Evolutionary conservation across 1,284 basidiomycete genomes (phyloP).

Genomic region (Ceratobasidium sp.): DNA sequence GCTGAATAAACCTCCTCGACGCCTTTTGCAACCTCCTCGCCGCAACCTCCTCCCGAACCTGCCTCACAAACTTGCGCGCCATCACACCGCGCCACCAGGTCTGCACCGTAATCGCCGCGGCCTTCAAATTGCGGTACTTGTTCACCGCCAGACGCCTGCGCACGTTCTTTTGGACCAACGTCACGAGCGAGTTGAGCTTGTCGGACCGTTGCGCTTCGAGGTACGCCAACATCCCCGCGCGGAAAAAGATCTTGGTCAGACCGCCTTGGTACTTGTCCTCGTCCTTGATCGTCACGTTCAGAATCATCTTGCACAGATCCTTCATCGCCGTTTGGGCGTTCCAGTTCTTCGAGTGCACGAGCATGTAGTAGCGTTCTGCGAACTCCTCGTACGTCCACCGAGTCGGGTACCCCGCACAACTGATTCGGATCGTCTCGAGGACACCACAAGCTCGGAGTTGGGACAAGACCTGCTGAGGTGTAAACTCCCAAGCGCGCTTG

Average conservation of each 20-base stretch:
- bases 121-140: constrained; percentile 81
- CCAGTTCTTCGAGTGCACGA: constrained; percentile 91
- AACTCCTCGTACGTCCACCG: constrained; percentile 99
- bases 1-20: constrained; percentile 80
- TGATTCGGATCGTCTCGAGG: constrained; percentile 98
- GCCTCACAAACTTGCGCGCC: constrained; percentile 80
- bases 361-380: constrained; percentile 99
- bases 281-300: constrained; percentile 90
- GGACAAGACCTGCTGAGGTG: constrained; percentile 94
- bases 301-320: constrained; percentile 87
- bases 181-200: constrained; percentile 91
- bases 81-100: constrained; percentile 92
- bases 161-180: constrained; percentile 98
- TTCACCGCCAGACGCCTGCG: constrained; percentile 87
- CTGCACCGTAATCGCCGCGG: constrained; percentile 88
- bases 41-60: constrained; percentile 79
- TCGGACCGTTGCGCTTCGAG: constrained; percentile 92
- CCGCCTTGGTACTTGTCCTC: constrained; percentile 98
- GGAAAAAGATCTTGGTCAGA: constrained; percentile 99
- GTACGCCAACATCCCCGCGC: constrained; percentile 98
- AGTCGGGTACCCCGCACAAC: constrained; percentile 99
- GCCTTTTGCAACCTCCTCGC: constrained; percentile 84
- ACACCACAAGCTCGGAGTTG: constrained; percentile 99
- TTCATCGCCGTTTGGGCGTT: constrained; percentile 77
- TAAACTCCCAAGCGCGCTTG: constrained; percentile 97